Evolutionary conservation across 805 yeast genomes (phyloP).

Genomic region (Cyberlindnera subsufficiens): DNA sequence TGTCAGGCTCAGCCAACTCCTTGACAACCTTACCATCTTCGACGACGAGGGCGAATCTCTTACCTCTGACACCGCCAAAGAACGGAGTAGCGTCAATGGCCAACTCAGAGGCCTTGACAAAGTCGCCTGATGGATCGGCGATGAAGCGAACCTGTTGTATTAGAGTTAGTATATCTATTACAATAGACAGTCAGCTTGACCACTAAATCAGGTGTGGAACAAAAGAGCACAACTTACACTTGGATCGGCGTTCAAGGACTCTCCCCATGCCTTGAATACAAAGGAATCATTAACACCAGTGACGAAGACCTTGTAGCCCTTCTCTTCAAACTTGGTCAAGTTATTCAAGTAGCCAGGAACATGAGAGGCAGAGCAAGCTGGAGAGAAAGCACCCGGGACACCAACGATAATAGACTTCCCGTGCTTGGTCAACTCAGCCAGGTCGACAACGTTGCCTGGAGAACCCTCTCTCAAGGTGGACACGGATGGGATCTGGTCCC

Average conservation of each 20-base stretch:
- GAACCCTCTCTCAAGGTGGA: slow-evolving; percentile 50
- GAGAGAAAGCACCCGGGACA: slow-evolving; percentile 77
- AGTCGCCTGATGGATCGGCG: slow-evolving; percentile 78
- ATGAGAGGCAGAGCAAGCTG: slow-evolving; percentile 68
- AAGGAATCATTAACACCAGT: slow-evolving; percentile 85
- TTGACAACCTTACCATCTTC: slow-evolving; percentile 68
- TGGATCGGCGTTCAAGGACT: slow-evolving; percentile 20
- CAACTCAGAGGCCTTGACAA: slow-evolving; percentile 58
- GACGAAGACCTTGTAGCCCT: slow-evolving; percentile 66
- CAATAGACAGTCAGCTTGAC: no score
- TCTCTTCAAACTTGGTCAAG: slow-evolving; percentile 45
- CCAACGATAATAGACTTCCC: slow-evolving; percentile 56
- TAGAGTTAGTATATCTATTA: slow-evolving; percentile 1
- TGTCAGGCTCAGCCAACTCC: slow-evolving; percentile 76
- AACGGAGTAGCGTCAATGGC: slow-evolving; percentile 69
- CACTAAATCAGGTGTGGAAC: no score
- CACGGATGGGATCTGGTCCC: slow-evolving; percentile 56
- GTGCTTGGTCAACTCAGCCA: slow-evolving; percentile 38
- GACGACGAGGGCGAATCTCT: slow-evolving; percentile 70
- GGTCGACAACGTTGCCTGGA: slow-evolving; percentile 56
- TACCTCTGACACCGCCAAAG: slow-evolving; percentile 72
- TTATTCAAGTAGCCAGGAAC: slow-evolving; percentile 66
- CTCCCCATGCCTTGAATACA: slow-evolving; percentile 77
- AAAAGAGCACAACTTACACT: slow-evolving; percentile 12
- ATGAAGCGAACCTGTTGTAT: slow-evolving; percentile 41